Evolutionary conservation across 2,329 filamentous ascomycete genomes (phyloP), one percentile per base, ranked within the genome.

Genomic region (Purpureocillium takamizusanense): DNA sequence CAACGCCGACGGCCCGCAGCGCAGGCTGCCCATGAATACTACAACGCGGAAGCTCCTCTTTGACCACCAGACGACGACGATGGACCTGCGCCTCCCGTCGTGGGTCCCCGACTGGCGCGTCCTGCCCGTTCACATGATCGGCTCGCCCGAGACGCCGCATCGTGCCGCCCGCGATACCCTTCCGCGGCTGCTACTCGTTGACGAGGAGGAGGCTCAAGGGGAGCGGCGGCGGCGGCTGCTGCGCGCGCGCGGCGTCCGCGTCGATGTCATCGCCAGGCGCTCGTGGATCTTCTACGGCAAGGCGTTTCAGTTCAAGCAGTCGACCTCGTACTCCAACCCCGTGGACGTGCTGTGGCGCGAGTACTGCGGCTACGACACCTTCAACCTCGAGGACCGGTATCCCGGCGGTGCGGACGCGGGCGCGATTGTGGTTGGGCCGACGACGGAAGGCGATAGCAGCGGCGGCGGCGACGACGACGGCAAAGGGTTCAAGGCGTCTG

Each of bases 81-180:
- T 14, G 1, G 10, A 33, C 7, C 9, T 44, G 11, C 16, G 21
- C 9, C 18, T 63, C 4, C 60, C 60, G 2, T 56, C 57, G 0
- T 63, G 60, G 60, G 59, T 60, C 18, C 60, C 60, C 1, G 60
- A 63, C 47, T 63, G 60, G 61, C 51, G 56, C 2, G 39, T 53
- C 7, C 38, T 51, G 7, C 56, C 57, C 11, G 37, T 57, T 1
- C 59, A 62, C 30, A 47, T 62, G 8, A 46, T 62, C 12, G 54
- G 51, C 2, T 50, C 55, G 1, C 59, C 59, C 0, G 47, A 43
- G 10, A 55, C 53, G 11, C 56, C 53, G 2, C 59, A 61, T 23
- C 42, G 49, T 11, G 58, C 59, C 8, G 48, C 52, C 0, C 51
- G 54, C 7, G 39, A 46, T 7, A 51, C 51, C 1, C 42, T 31